Percentiles rank a stretch among this genome's conserved stretches.
These are phyloP conservation scores for Orychophragmus violaceus DNA, from an alignment of 345 rosid genomes.

Conservation along the genomic window DNA sequence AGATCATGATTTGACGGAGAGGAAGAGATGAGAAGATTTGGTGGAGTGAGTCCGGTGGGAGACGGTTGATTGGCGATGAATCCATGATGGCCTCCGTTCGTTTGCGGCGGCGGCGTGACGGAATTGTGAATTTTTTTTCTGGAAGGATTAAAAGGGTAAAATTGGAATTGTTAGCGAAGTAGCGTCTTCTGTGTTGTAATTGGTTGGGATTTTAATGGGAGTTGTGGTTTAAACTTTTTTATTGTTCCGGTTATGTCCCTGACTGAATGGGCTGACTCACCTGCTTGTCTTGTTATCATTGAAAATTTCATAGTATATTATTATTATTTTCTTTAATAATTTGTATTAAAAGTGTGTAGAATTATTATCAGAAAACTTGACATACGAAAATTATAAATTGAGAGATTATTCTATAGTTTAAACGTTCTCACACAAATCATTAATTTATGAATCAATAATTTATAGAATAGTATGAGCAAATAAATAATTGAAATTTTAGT, in stretches of 20 bases:
- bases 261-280: conserved; percentile 11
- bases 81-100: conserved; percentile 31
- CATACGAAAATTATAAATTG: too few relatives aligned
- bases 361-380: too few relatives aligned
- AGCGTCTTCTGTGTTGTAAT: neutral
- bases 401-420: too few relatives aligned
- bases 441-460: too few relatives aligned
- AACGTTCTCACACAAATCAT: too few relatives aligned
- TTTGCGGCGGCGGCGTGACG: conserved; percentile 4
- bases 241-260: conserved; percentile 17
- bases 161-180: neutral
- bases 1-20: conserved; percentile 63
- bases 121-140: neutral
- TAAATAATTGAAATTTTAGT: too few relatives aligned
- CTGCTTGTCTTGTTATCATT: conserved; percentile 19
- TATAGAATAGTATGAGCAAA: too few relatives aligned
- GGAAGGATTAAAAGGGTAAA: neutral
- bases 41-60: conserved; percentile 64
- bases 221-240: neutral
- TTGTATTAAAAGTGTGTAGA: too few relatives aligned
- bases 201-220: conserved; percentile 13
- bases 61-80: conserved; percentile 45
- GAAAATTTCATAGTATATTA: neutral
- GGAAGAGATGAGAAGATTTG: conserved; percentile 78
- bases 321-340: too few relatives aligned